A percentile compares a stretch with the other conserved stretches of the same genome.
phyloP scores from a whole-genome alignment of 2,329 filamentous ascomycete species.

The Fusarium succisae region DNA sequence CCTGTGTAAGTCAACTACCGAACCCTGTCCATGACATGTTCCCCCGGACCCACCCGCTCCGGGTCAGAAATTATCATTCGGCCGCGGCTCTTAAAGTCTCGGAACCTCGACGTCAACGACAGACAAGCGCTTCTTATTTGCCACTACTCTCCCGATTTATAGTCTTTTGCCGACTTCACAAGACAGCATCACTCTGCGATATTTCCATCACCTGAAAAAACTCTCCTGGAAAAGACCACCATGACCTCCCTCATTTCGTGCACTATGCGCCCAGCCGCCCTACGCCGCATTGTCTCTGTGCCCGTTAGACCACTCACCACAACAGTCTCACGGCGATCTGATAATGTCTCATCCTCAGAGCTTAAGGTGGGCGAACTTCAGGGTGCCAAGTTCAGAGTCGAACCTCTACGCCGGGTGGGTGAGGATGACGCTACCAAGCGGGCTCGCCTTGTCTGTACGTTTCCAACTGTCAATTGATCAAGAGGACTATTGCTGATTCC shows the following conservation, averaged over 20 bases:
- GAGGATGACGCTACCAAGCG: slow-evolving; percentile 89
- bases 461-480: background rate
- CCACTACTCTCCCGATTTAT: slow-evolving; percentile 5
- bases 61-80: slow-evolving; percentile 30
- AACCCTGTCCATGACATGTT: background rate
- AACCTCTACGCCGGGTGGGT: slow-evolving; percentile 85
- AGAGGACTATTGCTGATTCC: background rate
- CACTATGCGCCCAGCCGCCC: slow-evolving; percentile 29
- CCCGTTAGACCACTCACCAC: slow-evolving; percentile 36
- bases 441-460: slow-evolving; percentile 78
- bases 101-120: slow-evolving; percentile 35
- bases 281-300: slow-evolving; percentile 30
- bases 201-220: background rate
- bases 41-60: slow-evolving; percentile 36
- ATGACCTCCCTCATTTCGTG: slow-evolving; percentile 41
- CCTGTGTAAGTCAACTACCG: background rate
- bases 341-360: slow-evolving; percentile 55
- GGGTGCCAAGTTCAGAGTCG: slow-evolving; percentile 85
- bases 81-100: slow-evolving; percentile 31
- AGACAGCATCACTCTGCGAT: background rate
- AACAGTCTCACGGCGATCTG: slow-evolving; percentile 30
- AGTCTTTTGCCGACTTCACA: background rate
- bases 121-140: slow-evolving; percentile 3
- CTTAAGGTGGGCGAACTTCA: slow-evolving; percentile 87
- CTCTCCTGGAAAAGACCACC: background rate